Evolutionary conservation across 1,284 basidiomycete genomes (phyloP).

Genomic region (Microbotryum violaceum): DNA sequence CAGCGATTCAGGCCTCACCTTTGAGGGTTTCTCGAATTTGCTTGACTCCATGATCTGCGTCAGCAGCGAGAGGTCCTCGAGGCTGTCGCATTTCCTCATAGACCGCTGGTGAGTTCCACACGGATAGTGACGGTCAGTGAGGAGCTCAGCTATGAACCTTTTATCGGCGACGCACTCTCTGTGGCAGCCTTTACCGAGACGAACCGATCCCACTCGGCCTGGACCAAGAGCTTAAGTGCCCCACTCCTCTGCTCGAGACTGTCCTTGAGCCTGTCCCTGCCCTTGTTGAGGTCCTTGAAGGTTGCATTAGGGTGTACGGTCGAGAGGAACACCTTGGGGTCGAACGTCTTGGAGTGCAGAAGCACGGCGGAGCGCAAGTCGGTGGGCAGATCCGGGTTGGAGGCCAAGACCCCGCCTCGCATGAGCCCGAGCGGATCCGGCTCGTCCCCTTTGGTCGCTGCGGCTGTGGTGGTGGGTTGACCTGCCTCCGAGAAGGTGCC

Average conservation of each 20-base stretch:
- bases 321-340: slow-evolving; percentile 87
- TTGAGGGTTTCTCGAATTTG: slow-evolving; percentile 76
- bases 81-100: slow-evolving; percentile 82
- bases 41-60: slow-evolving; percentile 72
- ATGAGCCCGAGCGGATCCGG: slow-evolving; percentile 41
- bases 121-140: background rate
- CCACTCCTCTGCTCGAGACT: slow-evolving; percentile 83
- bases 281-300: slow-evolving; percentile 76
- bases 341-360: slow-evolving; percentile 87
- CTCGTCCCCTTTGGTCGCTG: slow-evolving; percentile 34
- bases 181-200: slow-evolving; percentile 95
- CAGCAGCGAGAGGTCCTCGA: slow-evolving; percentile 62
- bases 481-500: slow-evolving; percentile 3
- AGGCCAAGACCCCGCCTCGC: slow-evolving; percentile 30
- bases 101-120: slow-evolving; percentile 52
- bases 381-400: slow-evolving; percentile 26
- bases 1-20: slow-evolving; percentile 47
- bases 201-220: slow-evolving; percentile 97
- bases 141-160: background rate
- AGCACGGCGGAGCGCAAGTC: slow-evolving; percentile 48
- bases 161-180: slow-evolving; percentile 56
- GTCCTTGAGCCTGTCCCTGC: slow-evolving; percentile 42
- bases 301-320: slow-evolving; percentile 91
- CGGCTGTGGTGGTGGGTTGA: background rate
- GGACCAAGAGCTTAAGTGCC: slow-evolving; percentile 86